Base-by-base conservation (phyloP, 306 rosid species). In the Malus sylvestris region DNA sequence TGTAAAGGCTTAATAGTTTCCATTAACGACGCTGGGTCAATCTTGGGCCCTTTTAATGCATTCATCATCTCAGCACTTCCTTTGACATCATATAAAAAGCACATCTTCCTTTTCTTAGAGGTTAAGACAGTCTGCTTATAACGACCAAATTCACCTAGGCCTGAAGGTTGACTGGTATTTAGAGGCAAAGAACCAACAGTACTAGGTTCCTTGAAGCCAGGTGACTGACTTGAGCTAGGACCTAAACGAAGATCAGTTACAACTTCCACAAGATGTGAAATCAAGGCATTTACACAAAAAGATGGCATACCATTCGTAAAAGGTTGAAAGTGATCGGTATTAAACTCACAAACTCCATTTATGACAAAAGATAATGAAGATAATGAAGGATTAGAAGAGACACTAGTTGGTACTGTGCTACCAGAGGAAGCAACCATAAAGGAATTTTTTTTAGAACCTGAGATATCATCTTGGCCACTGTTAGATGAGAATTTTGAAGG, bases 401-500 rank as follows among this genome's bases (percentile, higher is more conserved):
- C 27, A 68, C 68, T 10, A 8, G 33, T 4, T 58, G 79, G 73
- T 23, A 23, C 8, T 23, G 18, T 18, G 76, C 59, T 69, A 80
- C 22, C 76, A 38, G 68, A 16, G 20, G 64, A 61, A 61, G 81
- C 12, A 73, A 35, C 16, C 10, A 45, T 10, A 3, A 75, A 45
- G 32, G 70, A 19, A 29, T 23, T 55, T 33, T 53, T 32, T 38
- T 72, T 29, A 7, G 33, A 71, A 58, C 25, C 38, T 70, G 8
- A 44, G 53, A 42, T 42, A 59, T n/a, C 51, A 23, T 71, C 32
- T 30, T 14, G 23, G 30, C 32, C 73, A 45, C 63, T 69, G 61
- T n/a, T 62, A 32, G 70, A 68, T 22, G 77, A 16, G 73, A 29
- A 64, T 46, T 25, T 67, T 59, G 82, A 72, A 66, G 80, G 33